Conservation (phyloP, 768 basidiomycete species). For the Auricularia auricula-judae region DNA sequence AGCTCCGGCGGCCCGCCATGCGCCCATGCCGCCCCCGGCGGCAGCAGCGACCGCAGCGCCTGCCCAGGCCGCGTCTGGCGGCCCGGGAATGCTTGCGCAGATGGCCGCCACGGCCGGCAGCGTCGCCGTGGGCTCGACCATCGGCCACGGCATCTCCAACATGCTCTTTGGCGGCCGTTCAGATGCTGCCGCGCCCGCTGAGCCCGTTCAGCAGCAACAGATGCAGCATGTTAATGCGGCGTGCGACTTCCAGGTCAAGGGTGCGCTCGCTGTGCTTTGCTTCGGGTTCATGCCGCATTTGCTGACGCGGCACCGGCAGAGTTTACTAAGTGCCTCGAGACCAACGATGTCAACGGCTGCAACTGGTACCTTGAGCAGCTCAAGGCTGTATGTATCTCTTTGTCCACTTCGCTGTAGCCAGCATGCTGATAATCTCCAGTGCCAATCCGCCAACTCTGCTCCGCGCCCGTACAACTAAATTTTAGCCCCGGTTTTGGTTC, state of each 20-base stretch:
- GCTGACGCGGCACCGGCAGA: conserved; percentile 29
- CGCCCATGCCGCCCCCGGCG: conserved; percentile 21
- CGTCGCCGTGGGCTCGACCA: conserved; percentile 76
- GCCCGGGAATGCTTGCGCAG: conserved; percentile 59
- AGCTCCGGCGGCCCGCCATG: conserved; percentile 33
- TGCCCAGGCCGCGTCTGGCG: conserved; percentile 24
- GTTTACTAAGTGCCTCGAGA: conserved; percentile 77
- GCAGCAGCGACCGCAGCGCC: conserved; percentile 20
- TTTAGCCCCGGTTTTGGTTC: no score
- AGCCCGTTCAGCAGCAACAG: conserved; percentile 30
- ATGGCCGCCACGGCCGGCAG: conserved; percentile 90
- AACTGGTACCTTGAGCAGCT: conserved; percentile 82
- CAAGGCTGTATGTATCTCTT: conserved; percentile 54
- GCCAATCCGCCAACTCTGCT: conserved; percentile 4
- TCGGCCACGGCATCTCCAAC: conserved; percentile 81
- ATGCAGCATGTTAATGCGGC: conserved; percentile 27
- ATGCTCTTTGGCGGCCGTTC: conserved; percentile 78
- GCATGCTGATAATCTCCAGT: not conserved
- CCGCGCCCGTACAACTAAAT: not conserved
- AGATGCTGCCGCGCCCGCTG: conserved; percentile 29
- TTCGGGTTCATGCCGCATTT: not conserved
- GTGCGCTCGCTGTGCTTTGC: conserved; percentile 22
- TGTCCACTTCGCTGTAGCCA: not conserved
- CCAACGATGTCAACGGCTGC: conserved; percentile 69
- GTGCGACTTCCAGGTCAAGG: conserved; percentile 78